Base-by-base conservation (phyloP, 345 rosid genomes). In the Pelargonium nanum region DNA sequence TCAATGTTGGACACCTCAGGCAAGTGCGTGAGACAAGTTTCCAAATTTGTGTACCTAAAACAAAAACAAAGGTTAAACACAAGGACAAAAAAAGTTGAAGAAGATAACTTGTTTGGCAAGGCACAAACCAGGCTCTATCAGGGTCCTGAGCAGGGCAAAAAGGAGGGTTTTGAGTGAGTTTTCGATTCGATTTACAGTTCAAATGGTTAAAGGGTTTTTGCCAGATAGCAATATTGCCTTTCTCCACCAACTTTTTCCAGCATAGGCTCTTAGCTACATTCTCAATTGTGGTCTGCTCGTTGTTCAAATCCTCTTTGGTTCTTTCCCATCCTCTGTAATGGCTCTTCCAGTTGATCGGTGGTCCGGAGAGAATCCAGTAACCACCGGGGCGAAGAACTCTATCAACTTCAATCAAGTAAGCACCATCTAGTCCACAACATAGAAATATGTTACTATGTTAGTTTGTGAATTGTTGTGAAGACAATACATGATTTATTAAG, bases 341-440 rank as follows among this genome's bases (percentile, higher is more conserved):
- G 45, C 45, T 73, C 68, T 63, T 73, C 83, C 86, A 79, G 19
- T 66, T 68, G 70, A 82, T 79, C 1, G 86, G 86, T 13, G 82
- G 86, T 1, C 86, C 83, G 0, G 83, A 82, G 23, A 82, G 72
- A n/a, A 82, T 74, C 86, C 86, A 82, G 63, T 82, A 79, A 19
- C 86, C 86, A 32, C 83, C 81, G 2, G 86, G 86, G 30, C 83
- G 57, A 30, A 68, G 71, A 56, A 78, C 65, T 32, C 79, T 30
- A 26, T 78, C 82, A 4, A 78, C 75, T 60, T 82, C 86, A 52
- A 77, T 82, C 66, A 82, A 58, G 62, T 66, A 79, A 0, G 60
- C 63, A 23, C 86, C 86, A 56, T 59, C 86, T 79, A 69, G 19
- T 16, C 20, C 6, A 22, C 19, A 59, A 34, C 6, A 45, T 9